A percentile compares a stretch with the other conserved stretches of the same genome.
These are phyloP conservation scores for Suhomyces bolitotheri DNA, from an alignment of 1,139 yeast genomes.

Conservation along the genomic window DNA sequence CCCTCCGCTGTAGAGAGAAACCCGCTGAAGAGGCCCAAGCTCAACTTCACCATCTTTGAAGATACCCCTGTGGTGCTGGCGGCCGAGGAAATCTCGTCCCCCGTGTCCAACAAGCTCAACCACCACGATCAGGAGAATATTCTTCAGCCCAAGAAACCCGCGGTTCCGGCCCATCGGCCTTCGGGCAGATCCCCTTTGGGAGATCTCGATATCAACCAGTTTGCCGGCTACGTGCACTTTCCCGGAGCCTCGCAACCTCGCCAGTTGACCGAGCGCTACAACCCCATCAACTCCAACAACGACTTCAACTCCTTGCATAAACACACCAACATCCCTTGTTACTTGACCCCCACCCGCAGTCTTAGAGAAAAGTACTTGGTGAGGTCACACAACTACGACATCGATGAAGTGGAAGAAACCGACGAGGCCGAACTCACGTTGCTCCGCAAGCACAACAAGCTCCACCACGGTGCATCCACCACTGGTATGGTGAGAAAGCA, in stretches of 20 bases:
- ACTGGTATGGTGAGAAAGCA: conserved; percentile 25
- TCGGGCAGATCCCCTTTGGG: conserved; percentile 33
- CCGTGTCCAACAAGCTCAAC: conserved; percentile 26
- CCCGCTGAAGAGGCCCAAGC: conserved; percentile 21
- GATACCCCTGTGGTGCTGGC: conserved; percentile 21
- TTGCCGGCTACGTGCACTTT: conserved; percentile 32
- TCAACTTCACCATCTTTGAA: conserved; percentile 40
- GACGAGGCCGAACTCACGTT: conserved; percentile 32
- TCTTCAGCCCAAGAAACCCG: conserved; percentile 39
- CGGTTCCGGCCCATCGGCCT: conserved; percentile 11
- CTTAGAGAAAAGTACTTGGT: conserved; percentile 28
- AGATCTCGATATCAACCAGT: conserved; percentile 34
- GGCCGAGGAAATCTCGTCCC: conserved; percentile 4
- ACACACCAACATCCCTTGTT: conserved; percentile 33
- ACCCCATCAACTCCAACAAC: conserved; percentile 35
- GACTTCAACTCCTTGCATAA: conserved; percentile 39
- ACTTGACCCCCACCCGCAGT: conserved; percentile 36
- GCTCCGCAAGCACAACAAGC: conserved; percentile 16
- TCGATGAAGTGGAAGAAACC: conserved; percentile 17
- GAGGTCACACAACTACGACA: conserved; percentile 19
- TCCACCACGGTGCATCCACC: conserved; percentile 4
- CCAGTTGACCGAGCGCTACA: conserved; percentile 33
- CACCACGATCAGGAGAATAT: conserved; percentile 48
- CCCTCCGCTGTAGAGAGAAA: conserved; percentile 9
- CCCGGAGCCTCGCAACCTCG: conserved; percentile 5